These are phyloP conservation scores for Fraxinus xanthoxyloides DNA, from an alignment of 305 asterid genomes.

Conservation along the genomic window DNA sequence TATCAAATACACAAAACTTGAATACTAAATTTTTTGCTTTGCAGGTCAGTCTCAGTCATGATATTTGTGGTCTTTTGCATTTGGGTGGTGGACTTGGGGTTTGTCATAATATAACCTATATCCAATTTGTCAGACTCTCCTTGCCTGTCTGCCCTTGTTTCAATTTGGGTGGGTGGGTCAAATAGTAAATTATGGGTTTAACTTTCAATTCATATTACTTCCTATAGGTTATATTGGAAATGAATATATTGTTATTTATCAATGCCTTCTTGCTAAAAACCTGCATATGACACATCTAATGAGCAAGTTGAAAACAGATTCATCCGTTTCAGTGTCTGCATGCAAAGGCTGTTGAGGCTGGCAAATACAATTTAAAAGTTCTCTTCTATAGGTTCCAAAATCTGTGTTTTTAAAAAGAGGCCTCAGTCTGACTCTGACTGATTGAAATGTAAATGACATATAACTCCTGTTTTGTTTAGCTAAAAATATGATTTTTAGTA, in stretches of 20 bases:
- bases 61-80: background rate
- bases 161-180: background rate
- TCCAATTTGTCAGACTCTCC: background rate
- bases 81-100: background rate
- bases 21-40: constrained; percentile 89
- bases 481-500: background rate
- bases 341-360: background rate
- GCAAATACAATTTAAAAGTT: background rate
- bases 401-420: background rate
- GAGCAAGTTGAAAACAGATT: background rate
- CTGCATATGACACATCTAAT: background rate
- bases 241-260: background rate
- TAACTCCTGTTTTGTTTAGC: background rate
- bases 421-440: background rate
- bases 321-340: background rate
- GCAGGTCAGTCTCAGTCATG: constrained; percentile 58
- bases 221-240: background rate
- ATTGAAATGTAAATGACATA: background rate
- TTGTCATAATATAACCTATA: background rate
- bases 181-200: background rate
- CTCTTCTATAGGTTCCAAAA: background rate
- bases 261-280: background rate
- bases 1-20: constrained; percentile 72
- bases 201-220: background rate
- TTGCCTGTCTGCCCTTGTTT: background rate